Evolutionary conservation across 345 rosid species (phyloP).

Genomic region (Chamaenerion angustifolium): DNA sequence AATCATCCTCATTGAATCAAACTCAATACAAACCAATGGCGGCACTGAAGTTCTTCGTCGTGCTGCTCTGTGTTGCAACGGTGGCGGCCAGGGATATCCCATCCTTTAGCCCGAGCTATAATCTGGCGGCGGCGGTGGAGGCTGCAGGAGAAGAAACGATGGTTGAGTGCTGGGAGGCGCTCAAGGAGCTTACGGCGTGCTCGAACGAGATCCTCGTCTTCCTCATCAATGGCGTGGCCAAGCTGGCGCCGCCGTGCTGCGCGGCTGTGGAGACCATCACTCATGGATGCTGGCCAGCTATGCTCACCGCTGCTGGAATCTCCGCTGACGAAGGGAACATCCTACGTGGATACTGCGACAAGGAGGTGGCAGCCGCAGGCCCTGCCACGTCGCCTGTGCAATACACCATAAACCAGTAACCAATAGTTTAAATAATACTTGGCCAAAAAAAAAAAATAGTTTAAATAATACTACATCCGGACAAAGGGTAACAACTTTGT

Average conservation of each 20-base stretch:
- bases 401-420: no score
- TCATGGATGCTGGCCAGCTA: constrained; percentile 63
- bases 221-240: constrained; percentile 48
- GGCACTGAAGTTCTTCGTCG: no score
- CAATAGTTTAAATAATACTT: no score
- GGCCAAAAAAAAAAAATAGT: no score
- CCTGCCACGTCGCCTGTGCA: constrained; percentile 10
- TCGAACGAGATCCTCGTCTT: constrained; percentile 50
- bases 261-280: constrained; percentile 39
- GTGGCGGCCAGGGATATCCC: background rate
- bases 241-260: constrained; percentile 49
- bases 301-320: constrained; percentile 65
- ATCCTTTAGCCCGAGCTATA: background rate
- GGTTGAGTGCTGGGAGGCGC: constrained; percentile 53
- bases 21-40: no score
- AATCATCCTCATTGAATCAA: no score
- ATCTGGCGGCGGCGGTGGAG: constrained; percentile 6
- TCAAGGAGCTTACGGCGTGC: constrained; percentile 54
- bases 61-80: no score
- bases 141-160: constrained; percentile 18
- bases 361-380: constrained; percentile 9
- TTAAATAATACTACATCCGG: no score
- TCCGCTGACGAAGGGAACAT: constrained; percentile 40
- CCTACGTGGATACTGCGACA: constrained; percentile 51
- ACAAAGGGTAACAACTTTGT: no score